These are phyloP conservation scores for Sporothrix inflata DNA, from an alignment of 2,329 filamentous ascomycete genomes.

Conservation along the genomic window DNA sequence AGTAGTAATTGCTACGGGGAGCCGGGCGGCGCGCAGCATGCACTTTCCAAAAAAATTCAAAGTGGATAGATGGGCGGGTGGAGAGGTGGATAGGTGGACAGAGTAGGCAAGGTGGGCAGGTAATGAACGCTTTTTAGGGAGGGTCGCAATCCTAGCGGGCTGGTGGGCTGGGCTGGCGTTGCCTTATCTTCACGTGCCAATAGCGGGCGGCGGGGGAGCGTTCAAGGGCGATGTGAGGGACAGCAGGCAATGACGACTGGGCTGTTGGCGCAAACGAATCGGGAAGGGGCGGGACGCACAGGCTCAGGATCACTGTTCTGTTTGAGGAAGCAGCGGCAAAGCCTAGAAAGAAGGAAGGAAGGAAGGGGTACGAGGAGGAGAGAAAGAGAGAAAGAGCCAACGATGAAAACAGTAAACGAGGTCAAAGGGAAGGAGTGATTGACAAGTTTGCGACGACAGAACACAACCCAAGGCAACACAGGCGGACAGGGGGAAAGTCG, in stretches of 20 bases:
- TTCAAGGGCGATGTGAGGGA: neutral
- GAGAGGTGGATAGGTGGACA: neutral
- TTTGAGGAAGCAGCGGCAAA: neutral
- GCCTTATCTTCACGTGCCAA: slow-evolving; percentile 27
- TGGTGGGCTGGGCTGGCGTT: slow-evolving; percentile 14
- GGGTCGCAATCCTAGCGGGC: slow-evolving; percentile 2
- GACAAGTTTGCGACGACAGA: neutral
- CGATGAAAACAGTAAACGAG: neutral
- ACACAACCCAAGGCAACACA: neutral
- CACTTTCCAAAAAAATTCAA: slow-evolving; percentile 24
- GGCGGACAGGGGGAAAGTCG: slow-evolving; percentile 16
- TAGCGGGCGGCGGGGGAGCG: slow-evolving; percentile 13
- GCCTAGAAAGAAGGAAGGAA: no score
- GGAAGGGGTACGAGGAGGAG: neutral
- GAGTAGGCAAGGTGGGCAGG: neutral
- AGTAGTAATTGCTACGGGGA: slow-evolving; percentile 20
- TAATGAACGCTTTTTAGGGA: slow-evolving; percentile 7
- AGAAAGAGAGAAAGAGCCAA: neutral
- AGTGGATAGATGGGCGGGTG: slow-evolving; percentile 18
- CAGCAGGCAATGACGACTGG: neutral
- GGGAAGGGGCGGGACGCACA: neutral
- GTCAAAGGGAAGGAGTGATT: neutral
- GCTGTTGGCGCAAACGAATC: neutral
- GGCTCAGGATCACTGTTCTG: neutral
- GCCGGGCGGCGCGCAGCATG: slow-evolving; percentile 2